phyloP scores from a whole-genome alignment of 2,329 filamentous ascomycete species.

The Dactylonectria estremocensis region DNA sequence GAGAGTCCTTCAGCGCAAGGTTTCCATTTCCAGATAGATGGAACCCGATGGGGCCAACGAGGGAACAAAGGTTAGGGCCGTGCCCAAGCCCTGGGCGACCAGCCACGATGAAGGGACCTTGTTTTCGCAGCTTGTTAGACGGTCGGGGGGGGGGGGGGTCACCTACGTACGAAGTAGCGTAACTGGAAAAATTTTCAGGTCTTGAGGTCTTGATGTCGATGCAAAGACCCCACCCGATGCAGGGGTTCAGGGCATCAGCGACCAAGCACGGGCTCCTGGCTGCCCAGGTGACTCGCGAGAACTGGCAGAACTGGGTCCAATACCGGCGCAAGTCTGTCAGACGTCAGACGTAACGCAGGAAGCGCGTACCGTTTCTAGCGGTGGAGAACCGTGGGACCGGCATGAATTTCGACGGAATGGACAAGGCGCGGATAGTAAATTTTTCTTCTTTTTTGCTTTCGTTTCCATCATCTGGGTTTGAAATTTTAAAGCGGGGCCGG shows the following conservation, averaged over 20 bases:
- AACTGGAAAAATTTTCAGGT: constrained; percentile 31
- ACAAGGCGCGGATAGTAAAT: constrained; percentile 15
- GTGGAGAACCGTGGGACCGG: constrained; percentile 29
- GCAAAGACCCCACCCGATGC: constrained; percentile 5
- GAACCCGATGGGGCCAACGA: neutral
- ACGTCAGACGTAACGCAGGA: neutral
- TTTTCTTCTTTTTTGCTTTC: neutral
- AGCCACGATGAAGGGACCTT: constrained; percentile 11
- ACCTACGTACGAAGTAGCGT: neutral
- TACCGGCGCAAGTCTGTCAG: neutral
- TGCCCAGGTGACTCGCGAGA: constrained; percentile 18
- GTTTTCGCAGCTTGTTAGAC: constrained; percentile 24
- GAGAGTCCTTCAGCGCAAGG: neutral
- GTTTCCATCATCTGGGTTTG: neutral
- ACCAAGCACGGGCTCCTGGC: constrained; percentile 13
- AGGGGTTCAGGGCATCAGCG: constrained; percentile 4
- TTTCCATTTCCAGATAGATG: constrained; percentile 20
- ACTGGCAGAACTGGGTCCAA: neutral
- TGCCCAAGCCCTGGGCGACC: constrained; percentile 8
- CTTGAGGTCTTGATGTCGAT: constrained; percentile 22
- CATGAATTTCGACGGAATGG: constrained; percentile 17
- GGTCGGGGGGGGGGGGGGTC: neutral
- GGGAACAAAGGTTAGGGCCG: neutral
- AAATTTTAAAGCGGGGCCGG: constrained; percentile 19
- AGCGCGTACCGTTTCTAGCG: constrained; percentile 23